These are phyloP conservation scores for Backusella psychrophila DNA, from an alignment of 192 early-diverging fungal species.

Conservation along the genomic window DNA sequence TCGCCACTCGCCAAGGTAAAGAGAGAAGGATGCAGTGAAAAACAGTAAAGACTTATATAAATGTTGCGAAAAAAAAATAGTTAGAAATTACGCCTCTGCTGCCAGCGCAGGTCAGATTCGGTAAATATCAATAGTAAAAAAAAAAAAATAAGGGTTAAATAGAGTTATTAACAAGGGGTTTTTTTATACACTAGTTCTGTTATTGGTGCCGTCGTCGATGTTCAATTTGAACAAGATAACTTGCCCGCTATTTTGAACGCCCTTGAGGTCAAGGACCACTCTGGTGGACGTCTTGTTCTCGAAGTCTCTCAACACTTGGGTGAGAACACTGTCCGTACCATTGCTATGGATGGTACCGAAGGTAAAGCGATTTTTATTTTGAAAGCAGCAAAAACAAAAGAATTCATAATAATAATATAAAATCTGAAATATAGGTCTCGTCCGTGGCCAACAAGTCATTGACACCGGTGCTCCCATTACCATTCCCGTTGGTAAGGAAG, in stretches of 20 bases:
- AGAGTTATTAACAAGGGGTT: not conserved
- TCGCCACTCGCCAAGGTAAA: conserved; percentile 22
- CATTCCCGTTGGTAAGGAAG: conserved; percentile 93
- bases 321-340: conserved; percentile 98
- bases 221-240: conserved; percentile 89
- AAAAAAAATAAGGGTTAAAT: not conserved
- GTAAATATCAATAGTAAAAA: conserved; percentile 10
- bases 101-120: conserved; percentile 29
- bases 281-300: conserved; percentile 84
- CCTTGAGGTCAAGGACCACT: conserved; percentile 86
- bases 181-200: conserved; percentile 80
- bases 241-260: conserved; percentile 96
- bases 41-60: not conserved
- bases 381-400: not conserved
- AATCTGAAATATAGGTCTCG: conserved; percentile 57
- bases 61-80: not conserved
- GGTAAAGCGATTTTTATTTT: conserved; percentile 1
- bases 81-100: conserved; percentile 16
- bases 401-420: too few relatives aligned
- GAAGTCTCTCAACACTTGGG: conserved; percentile 98
- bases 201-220: conserved; percentile 99
- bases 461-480: conserved; percentile 95
- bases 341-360: conserved; percentile 99
- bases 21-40: not conserved
- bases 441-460: conserved; percentile 91